Evolutionary conservation across 176 grass and related monocot species (phyloP), one percentile per base, ranked within the genome.

Genomic region (Rhynchospora pubera): DNA sequence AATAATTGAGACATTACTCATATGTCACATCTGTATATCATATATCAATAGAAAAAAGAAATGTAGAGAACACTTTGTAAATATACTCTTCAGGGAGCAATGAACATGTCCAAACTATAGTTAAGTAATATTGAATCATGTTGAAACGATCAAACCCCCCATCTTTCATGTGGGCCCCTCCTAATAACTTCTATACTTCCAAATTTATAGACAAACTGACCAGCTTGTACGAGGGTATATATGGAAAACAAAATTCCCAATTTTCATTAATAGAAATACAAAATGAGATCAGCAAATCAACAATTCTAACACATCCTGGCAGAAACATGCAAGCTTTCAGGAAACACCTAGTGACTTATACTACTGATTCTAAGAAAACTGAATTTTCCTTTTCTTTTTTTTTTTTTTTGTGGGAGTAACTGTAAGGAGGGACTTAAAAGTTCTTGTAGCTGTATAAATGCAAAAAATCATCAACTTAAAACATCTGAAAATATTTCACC

Each of bases 401-500:
- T 34, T 34, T 34, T 34, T 5, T 39, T 39, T 39, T 3, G 34
- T 39, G 34, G 34, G 34, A 39, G 34, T 39, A 39, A 39, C 34
- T 39, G 34, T 55, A 53, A 55, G 21, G 28, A 53, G 16, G 26
- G 45, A 26, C 7, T 53, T 5, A 4, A 53, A 53, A 26, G 9
- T 16, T 28, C 47, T 75, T 75, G 22, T 14, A 28, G 22, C 7
- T 53, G 22, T 75, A 53, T 52, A 16, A 75, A 75, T 55, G 50
- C 46, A 76, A 55, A 76, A 55, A 53, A 46, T 55, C 64, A 34
- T 43, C 15, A 79, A 60, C 10, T 59, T 23, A 87, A 46, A 43
- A 53, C 34, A 79, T 65, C 4, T 30, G 24, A 83, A 76, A 84
- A 16, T 45, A 87, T 18, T 18, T 67, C 81, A 99, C 96, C 89